Evolutionary conservation across 768 basidiomycete genomes (phyloP), one percentile per base, ranked within the genome.

Genomic region (Podaxis carcinomalis): DNA sequence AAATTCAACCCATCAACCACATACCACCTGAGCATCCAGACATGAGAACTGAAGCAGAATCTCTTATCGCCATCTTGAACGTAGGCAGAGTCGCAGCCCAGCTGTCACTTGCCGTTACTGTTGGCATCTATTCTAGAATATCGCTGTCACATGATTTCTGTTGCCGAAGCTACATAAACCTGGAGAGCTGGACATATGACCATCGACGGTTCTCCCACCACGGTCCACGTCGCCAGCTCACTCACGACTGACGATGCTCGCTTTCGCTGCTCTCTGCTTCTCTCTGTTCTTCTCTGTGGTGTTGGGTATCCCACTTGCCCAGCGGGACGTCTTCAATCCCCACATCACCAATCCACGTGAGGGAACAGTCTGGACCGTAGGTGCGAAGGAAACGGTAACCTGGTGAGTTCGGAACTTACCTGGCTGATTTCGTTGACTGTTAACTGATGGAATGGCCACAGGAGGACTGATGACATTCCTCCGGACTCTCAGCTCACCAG

Each of bases 391-490:
- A 63, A 78, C 71, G 16, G 84, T 86, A 52, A 79, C 78, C 5
- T 88, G 86, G 86, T 84, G 62, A 57, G 79, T 70, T 7, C 39
- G 42, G 14, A 44, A 21, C n/a, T 10, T 25, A 13, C 11, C 13
- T 27, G 21, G 9, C 14, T 27, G 35, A 13, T 21, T 52, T 51
- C 42, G 51, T 16, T n/a, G 49, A 55, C 64, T 52, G 23, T 13
- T 47, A 19, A 40, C 46, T 59, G 47, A 14, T 50, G 5, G 16
- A 11, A 7, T 7, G 6, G 57, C 52, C 13, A 13, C 50, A 86
- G 85, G 86, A 77, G 86, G 58, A 82, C 80, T 10, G 73, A 78
- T 19, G 68, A 75, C 50, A 70, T 82, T 19, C 81, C 81, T 21
- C 73, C 76, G 21, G 75, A 76, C 63, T 73, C 74, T 36, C 74